These are phyloP conservation scores for Zygnema circumcarinatum DNA, from an alignment of 139 green algal species.

Conservation along the genomic window DNA sequence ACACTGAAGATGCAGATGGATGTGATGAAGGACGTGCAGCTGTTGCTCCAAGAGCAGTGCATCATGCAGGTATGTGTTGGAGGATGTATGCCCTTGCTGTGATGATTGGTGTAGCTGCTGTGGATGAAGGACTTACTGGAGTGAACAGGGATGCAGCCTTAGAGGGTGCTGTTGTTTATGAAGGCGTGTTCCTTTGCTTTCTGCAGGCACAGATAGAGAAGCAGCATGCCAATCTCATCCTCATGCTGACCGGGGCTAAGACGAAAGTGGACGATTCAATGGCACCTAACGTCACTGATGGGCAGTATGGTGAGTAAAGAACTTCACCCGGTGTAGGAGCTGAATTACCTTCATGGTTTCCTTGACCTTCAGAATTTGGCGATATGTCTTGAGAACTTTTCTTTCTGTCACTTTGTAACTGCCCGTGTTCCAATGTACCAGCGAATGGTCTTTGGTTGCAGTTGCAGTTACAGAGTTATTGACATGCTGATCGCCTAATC, in stretches of 20 bases:
- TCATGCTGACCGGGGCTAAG: neutral
- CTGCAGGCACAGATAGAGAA: slow-evolving; percentile 22
- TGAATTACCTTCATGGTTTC: neutral
- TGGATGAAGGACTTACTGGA: neutral
- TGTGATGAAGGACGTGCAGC: slow-evolving; percentile 8
- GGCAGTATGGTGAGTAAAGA: neutral
- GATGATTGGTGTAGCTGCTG: neutral
- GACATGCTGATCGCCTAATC: too few relatives aligned
- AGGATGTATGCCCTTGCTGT: neutral
- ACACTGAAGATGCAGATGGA: slow-evolving; percentile 22
- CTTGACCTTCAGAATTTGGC: neutral
- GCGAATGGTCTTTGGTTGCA: too few relatives aligned
- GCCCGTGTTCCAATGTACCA: neutral
- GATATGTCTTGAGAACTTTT: neutral
- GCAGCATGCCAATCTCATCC: slow-evolving; percentile 1
- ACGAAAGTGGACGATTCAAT: neutral
- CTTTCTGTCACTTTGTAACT: neutral
- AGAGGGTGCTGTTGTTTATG: neutral
- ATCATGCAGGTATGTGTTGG: slow-evolving; percentile 3
- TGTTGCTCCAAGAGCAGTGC: slow-evolving; percentile 11
- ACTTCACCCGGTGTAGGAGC: neutral
- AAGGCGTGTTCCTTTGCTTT: neutral
- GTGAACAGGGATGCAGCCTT: too few relatives aligned
- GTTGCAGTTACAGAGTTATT: too few relatives aligned
- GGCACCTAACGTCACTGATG: neutral